Conservation (phyloP, 192 early-diverging fungal species). For the Backusella tarrabulga region DNA sequence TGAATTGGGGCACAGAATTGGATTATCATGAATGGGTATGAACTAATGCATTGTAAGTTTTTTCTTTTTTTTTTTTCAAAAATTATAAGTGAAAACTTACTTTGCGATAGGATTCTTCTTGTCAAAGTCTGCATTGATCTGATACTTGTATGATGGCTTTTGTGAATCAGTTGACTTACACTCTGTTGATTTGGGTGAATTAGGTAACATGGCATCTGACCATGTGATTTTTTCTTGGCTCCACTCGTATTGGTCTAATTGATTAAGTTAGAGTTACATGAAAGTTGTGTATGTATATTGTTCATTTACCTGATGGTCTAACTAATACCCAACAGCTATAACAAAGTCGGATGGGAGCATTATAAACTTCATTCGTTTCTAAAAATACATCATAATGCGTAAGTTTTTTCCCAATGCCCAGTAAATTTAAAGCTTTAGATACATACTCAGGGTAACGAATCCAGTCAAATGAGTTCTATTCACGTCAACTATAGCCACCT, state of each 20-base stretch:
- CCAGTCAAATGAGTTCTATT: conserved; percentile 36
- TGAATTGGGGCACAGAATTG: conserved; percentile 57
- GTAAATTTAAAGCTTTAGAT: neutral
- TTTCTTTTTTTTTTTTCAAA: neutral
- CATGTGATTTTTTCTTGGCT: conserved; percentile 64
- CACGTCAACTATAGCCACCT: conserved; percentile 52
- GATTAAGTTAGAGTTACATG: neutral
- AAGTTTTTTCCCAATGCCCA: neutral
- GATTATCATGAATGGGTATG: conserved; percentile 66
- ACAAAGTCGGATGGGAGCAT: conserved; percentile 70
- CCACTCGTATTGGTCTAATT: conserved; percentile 59
- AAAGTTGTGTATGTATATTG: neutral
- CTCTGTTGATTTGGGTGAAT: conserved; percentile 29
- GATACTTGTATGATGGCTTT: conserved; percentile 45
- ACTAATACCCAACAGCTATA: conserved; percentile 67
- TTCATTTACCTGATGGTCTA: conserved; percentile 51
- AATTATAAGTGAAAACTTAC: neutral
- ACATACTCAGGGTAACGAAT: neutral
- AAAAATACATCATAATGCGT: neutral
- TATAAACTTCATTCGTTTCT: conserved; percentile 58
- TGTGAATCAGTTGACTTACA: conserved; percentile 24
- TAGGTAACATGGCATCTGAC: conserved; percentile 51
- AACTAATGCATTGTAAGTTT: neutral
- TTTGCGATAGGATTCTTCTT: conserved; percentile 15
- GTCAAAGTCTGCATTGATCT: conserved; percentile 40